Evolutionary conservation across 306 rosid species (phyloP).

Genomic region (Cucumis melo): DNA sequence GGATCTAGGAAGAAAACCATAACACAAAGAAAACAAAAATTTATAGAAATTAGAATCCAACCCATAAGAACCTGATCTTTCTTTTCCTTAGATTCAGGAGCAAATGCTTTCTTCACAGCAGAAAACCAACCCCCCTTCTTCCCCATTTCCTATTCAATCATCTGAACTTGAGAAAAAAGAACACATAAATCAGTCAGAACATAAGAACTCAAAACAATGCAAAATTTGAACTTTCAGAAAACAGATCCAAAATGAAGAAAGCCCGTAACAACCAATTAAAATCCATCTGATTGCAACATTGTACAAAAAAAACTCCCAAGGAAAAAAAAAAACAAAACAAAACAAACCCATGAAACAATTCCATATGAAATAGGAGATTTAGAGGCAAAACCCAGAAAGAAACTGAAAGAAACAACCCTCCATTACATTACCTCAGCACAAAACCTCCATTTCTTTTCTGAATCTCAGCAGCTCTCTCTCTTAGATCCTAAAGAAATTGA

Average conservation of each 20-base stretch:
- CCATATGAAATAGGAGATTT: not conserved
- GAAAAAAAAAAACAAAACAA: not conserved
- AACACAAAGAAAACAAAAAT: not conserved
- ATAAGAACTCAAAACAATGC: not conserved
- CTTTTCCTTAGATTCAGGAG: conserved; percentile 38
- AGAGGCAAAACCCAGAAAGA: not conserved
- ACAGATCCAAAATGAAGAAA: not conserved
- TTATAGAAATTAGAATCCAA: not conserved
- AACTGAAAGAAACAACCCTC: not conserved
- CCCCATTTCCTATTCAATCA: conserved; percentile 56
- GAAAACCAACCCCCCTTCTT: conserved; percentile 83
- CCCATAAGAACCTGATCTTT: conserved; percentile 54
- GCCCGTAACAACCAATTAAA: not conserved
- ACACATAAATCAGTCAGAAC: not conserved
- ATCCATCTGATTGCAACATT: not conserved
- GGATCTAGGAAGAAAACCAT: not conserved
- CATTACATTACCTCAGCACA: conserved; percentile 1
- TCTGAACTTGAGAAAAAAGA: not conserved
- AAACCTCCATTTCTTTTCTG: not conserved
- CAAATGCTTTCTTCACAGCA: conserved; percentile 60
- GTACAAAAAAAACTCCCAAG: not conserved
- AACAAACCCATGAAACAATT: not conserved
- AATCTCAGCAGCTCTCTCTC: conserved; percentile 4
- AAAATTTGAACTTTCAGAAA: not conserved
- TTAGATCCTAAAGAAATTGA: not conserved